Percentiles rank a stretch among this genome's conserved stretches.
These are phyloP conservation scores for Anisogramma anomala DNA, from an alignment of 2,329 filamentous ascomycete genomes.

Conservation along the genomic window DNA sequence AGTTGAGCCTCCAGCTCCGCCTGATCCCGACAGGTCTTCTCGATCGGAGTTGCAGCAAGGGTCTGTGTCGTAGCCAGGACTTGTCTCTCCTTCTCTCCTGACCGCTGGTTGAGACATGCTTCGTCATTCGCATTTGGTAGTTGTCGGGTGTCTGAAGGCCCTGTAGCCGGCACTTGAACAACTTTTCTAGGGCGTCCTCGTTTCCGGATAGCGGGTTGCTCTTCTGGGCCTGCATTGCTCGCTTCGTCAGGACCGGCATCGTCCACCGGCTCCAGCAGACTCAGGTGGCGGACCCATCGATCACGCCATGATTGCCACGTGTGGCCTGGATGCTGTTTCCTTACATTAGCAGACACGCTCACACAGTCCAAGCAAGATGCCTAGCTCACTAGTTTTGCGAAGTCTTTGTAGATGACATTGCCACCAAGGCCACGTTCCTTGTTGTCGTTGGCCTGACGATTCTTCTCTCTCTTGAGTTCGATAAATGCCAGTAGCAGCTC, in stretches of 20 bases:
- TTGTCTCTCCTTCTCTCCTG: slow-evolving; percentile 2
- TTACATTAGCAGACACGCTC: neutral
- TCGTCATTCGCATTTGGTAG: too few relatives aligned
- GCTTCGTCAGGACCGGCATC: slow-evolving; percentile 11
- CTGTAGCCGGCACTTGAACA: too few relatives aligned
- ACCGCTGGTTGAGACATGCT: slow-evolving; percentile 1
- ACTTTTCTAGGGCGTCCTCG: too few relatives aligned
- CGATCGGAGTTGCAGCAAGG: slow-evolving; percentile 1
- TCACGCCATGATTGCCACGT: slow-evolving; percentile 22
- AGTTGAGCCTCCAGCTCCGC: slow-evolving; percentile 7
- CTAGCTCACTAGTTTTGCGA: slow-evolving; percentile 22
- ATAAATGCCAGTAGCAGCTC: slow-evolving; percentile 21
- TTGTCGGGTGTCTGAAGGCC: too few relatives aligned
- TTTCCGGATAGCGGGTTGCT: too few relatives aligned
- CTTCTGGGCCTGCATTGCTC: slow-evolving; percentile 1
- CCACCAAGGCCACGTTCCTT: slow-evolving; percentile 14
- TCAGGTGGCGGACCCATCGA: slow-evolving; percentile 21
- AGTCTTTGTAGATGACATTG: slow-evolving; percentile 23
- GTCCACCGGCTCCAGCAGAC: slow-evolving; percentile 12
- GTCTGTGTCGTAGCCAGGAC: neutral
- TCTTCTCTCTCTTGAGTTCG: slow-evolving; percentile 6
- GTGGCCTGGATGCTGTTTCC: slow-evolving; percentile 23
- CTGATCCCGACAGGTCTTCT: slow-evolving; percentile 5
- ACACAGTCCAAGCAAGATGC: neutral
- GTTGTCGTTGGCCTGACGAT: neutral